Percentiles rank a stretch among this genome's conserved stretches.
These are phyloP conservation scores for Rubia yunnanensis DNA, from an alignment of 257 asterid species.

Conservation along the genomic window DNA sequence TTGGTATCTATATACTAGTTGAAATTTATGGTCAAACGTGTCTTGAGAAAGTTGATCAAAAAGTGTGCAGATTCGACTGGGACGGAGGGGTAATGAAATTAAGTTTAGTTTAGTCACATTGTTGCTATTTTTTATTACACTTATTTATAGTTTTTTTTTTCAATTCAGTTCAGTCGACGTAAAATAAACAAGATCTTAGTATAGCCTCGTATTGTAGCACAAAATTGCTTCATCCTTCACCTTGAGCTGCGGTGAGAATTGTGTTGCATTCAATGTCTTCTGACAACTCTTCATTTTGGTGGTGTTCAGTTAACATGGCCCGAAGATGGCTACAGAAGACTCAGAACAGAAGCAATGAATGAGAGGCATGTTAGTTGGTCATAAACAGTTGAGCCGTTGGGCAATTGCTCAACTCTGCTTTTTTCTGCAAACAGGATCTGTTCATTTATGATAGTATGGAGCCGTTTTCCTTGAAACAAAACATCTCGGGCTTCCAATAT, in stretches of 20 bases:
- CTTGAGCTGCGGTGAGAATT: neutral
- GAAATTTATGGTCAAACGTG: too few species aligned
- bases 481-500: neutral
- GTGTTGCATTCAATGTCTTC: neutral
- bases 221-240: neutral
- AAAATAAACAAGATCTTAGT: too few species aligned
- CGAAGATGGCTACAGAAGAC: neutral
- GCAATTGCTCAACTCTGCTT: neutral
- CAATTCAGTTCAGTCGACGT: too few species aligned
- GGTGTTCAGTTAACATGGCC: neutral
- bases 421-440: conserved; percentile 5
- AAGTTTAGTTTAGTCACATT: too few species aligned
- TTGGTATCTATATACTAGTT: too few species aligned
- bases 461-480: conserved; percentile 1
- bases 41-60: too few species aligned
- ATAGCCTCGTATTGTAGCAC: neutral
- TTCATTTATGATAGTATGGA: neutral
- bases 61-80: too few species aligned
- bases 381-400: conserved; percentile 33
- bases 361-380: conserved; percentile 23
- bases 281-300: neutral
- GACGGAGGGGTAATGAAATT: too few species aligned
- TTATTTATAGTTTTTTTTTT: too few species aligned
- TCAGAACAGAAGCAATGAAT: conserved; percentile 19
- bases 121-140: too few species aligned